Evolutionary conservation across 2,329 filamentous ascomycete species (phyloP).

Genomic region (Pseudocercospora cruenta): DNA sequence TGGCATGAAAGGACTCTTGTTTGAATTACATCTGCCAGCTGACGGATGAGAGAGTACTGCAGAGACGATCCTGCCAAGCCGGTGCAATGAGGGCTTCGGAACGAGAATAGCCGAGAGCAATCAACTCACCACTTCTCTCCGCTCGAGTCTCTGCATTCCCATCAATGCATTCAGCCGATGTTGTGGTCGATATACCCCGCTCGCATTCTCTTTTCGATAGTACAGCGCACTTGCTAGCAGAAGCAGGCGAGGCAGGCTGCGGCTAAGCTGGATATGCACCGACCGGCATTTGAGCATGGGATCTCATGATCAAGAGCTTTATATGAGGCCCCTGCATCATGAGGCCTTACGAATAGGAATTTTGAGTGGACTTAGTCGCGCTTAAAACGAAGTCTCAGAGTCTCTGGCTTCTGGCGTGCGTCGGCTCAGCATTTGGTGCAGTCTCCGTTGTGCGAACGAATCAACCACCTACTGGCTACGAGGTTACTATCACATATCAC

Average conservation of each 20-base stretch:
- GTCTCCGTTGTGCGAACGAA: background rate
- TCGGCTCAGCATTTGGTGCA: background rate
- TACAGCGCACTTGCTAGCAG: background rate
- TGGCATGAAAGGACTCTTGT: background rate
- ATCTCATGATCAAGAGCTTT: background rate
- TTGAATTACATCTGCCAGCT: background rate
- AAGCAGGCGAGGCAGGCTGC: too few relatives aligned
- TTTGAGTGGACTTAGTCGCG: background rate
- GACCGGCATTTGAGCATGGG: background rate
- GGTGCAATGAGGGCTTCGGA: background rate
- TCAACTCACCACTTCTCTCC: background rate
- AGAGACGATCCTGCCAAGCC: background rate
- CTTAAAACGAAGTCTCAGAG: background rate
- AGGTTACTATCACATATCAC: background rate
- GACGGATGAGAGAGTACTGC: too few relatives aligned
- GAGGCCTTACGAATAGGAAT: background rate
- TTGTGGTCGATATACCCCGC: background rate
- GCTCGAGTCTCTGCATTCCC: background rate
- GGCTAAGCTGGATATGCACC: background rate
- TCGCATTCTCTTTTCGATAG: background rate
- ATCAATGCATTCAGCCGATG: background rate
- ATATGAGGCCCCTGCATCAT: background rate
- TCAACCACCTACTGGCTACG: background rate
- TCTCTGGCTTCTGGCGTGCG: background rate
- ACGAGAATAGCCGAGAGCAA: background rate